These are phyloP conservation scores for Xylaria multiplex DNA, from an alignment of 2,329 filamentous ascomycete genomes.

Conservation along the genomic window DNA sequence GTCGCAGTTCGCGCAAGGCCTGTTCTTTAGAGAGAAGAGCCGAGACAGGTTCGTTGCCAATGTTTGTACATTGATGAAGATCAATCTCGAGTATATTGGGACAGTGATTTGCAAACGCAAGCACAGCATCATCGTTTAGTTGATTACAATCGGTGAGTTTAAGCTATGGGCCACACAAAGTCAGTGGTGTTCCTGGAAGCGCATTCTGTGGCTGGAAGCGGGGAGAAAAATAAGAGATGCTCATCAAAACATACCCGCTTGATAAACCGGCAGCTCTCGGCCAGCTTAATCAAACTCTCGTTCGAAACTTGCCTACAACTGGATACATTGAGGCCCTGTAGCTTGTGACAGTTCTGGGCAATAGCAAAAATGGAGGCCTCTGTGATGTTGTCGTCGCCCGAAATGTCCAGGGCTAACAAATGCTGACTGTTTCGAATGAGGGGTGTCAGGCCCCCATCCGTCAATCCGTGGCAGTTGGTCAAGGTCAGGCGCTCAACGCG, in stretches of 20 bases:
- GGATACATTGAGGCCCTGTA: constrained; percentile 94
- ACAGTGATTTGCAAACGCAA: constrained; percentile 87
- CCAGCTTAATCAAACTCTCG: constrained; percentile 82
- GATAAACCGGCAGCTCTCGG: constrained; percentile 83
- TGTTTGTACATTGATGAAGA: constrained; percentile 82
- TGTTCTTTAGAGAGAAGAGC: constrained; percentile 80
- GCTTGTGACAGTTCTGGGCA: constrained; percentile 80
- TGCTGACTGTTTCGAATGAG: constrained; percentile 82
- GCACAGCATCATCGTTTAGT: constrained; percentile 81
- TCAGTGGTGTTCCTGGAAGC: constrained; percentile 46
- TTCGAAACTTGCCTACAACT: constrained; percentile 86
- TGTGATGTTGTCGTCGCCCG: constrained; percentile 73
- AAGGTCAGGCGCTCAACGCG: constrained; percentile 91
- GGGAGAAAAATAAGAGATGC: not conserved
- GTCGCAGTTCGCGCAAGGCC: constrained; percentile 87
- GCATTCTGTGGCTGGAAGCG: not conserved
- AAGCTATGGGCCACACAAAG: constrained; percentile 66
- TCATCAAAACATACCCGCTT: constrained; percentile 73
- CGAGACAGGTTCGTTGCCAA: constrained; percentile 86
- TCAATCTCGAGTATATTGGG: constrained; percentile 97
- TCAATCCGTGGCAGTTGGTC: constrained; percentile 86
- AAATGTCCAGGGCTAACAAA: constrained; percentile 90
- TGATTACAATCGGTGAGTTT: constrained; percentile 95
- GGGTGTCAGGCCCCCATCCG: constrained; percentile 82
- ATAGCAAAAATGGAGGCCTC: constrained; percentile 63